Percentiles rank a stretch among this genome's conserved stretches.
These are phyloP conservation scores for Fusarium sp. DNA, from an alignment of 2,329 filamentous ascomycete species.

Conservation along the genomic window DNA sequence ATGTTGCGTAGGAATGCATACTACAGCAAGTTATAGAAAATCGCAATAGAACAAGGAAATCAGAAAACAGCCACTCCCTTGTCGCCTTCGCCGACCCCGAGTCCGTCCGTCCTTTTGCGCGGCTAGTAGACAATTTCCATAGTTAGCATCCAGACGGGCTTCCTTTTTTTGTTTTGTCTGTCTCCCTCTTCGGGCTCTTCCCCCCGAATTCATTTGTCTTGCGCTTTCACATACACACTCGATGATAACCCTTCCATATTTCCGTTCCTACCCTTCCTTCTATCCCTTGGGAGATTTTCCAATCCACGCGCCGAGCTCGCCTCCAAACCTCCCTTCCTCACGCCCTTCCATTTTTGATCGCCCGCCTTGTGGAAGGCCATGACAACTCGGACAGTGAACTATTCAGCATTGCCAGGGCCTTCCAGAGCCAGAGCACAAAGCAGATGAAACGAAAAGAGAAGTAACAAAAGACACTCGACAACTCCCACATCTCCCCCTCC, in stretches of 20 bases:
- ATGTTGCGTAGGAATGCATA: conserved; percentile 28
- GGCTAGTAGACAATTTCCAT: conserved; percentile 34
- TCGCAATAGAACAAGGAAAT: conserved; percentile 29
- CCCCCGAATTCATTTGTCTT: conserved; percentile 7
- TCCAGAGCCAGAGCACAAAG: conserved; percentile 22
- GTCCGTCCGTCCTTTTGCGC: conserved; percentile 27
- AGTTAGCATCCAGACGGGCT: conserved; percentile 34
- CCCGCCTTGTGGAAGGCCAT: conserved; percentile 7
- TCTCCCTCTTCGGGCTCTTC: background rate
- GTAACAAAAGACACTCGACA: conserved; percentile 38
- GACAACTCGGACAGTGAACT: conserved; percentile 4
- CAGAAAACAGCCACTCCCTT: conserved; percentile 36
- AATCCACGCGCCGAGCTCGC: conserved; percentile 30
- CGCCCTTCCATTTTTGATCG: conserved; percentile 15
- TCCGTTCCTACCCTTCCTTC: conserved; percentile 37
- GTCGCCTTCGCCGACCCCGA: conserved; percentile 5
- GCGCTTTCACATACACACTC: conserved; percentile 21
- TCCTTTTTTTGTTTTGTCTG: conserved; percentile 26
- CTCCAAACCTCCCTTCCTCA: conserved; percentile 10
- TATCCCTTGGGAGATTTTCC: conserved; percentile 44
- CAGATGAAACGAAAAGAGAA: conserved; percentile 18
- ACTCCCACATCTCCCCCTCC: conserved; percentile 43
- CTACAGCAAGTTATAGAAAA: conserved; percentile 43
- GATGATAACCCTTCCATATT: conserved; percentile 27
- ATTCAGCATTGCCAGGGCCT: conserved; percentile 3